Conservation (phyloP, 495 filamentous ascomycete genomes). For the Saxophila tyrrhenica region DNA sequence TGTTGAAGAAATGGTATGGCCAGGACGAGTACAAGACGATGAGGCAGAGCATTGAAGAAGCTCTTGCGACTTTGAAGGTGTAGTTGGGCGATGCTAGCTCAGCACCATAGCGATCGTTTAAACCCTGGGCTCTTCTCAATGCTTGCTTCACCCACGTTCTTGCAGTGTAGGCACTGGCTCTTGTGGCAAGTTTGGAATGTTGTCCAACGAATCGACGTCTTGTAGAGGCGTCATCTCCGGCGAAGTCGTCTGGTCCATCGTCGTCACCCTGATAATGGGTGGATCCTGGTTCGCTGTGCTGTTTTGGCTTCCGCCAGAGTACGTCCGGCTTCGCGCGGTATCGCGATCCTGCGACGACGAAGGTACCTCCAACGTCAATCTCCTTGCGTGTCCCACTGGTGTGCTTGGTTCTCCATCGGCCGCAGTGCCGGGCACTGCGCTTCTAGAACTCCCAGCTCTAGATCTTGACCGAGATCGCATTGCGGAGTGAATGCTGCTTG, state of each 20-base stretch:
- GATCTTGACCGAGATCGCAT: not conserved
- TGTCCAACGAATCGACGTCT: no score
- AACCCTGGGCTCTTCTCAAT: no score
- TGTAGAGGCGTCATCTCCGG: not conserved
- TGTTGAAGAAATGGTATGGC: slow-evolving; percentile 1
- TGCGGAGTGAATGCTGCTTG: not conserved
- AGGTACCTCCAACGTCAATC: not conserved
- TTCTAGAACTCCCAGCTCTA: not conserved
- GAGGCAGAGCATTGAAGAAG: not conserved
- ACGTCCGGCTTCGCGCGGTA: not conserved
- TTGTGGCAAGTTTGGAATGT: no score
- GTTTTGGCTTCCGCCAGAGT: not conserved
- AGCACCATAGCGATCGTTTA: no score
- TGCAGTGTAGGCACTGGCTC: no score
- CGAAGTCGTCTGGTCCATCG: not conserved
- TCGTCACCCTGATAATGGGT: not conserved
- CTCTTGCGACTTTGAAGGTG: not conserved
- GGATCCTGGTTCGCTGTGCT: not conserved
- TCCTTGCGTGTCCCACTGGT: not conserved
- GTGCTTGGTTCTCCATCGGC: not conserved
- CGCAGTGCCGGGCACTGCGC: not conserved
- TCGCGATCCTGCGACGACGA: not conserved
- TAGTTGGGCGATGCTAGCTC: no score
- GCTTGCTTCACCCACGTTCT: no score
- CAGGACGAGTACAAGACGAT: not conserved